phyloP scores from a whole-genome alignment of 192 early-diverging fungal species.

The Diversispora epigaea region DNA sequence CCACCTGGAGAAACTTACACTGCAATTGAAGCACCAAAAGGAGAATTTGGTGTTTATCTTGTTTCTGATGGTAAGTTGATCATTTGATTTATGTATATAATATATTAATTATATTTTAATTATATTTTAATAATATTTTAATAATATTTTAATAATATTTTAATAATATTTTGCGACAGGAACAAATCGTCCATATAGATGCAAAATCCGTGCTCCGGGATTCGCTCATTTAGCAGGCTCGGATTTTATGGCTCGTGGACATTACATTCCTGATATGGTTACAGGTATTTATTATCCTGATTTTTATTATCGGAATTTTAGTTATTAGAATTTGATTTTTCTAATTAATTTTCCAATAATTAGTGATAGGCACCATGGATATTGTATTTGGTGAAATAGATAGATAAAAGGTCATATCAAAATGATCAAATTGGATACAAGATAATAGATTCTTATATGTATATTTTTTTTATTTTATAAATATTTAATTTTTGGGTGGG shows the following conservation, averaged over 20 bases:
- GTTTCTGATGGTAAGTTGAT: constrained; percentile 19
- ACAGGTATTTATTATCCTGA: constrained; percentile 41
- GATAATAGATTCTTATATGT: too few relatives aligned
- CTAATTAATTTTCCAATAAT: not conserved
- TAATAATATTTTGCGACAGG: constrained; percentile 80
- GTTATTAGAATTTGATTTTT: not conserved
- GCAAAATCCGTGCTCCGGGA: constrained; percentile 96
- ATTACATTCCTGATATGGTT: constrained; percentile 93
- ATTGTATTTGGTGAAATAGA: constrained; percentile 97
- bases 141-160: not conserved
- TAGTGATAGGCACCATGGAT: constrained; percentile 96
- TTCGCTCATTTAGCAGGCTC: constrained; percentile 89
- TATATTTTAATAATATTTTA: not conserved
- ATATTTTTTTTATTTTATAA: too few relatives aligned
- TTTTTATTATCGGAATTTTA: not conserved
- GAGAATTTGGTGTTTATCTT: constrained; percentile 79
- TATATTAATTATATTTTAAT: constrained; percentile 30
- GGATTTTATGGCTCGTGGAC: constrained; percentile 87
- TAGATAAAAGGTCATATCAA: constrained; percentile 26
- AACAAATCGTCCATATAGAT: constrained; percentile 92
- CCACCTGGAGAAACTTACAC: constrained; percentile 98
- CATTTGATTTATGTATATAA: not conserved
- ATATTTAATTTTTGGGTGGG: too few relatives aligned
- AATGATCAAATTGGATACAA: too few relatives aligned
- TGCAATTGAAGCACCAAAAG: constrained; percentile 97